Conservation (phyloP, 2,329 filamentous ascomycete genomes). For the Ceratocystis colombiana region DNA sequence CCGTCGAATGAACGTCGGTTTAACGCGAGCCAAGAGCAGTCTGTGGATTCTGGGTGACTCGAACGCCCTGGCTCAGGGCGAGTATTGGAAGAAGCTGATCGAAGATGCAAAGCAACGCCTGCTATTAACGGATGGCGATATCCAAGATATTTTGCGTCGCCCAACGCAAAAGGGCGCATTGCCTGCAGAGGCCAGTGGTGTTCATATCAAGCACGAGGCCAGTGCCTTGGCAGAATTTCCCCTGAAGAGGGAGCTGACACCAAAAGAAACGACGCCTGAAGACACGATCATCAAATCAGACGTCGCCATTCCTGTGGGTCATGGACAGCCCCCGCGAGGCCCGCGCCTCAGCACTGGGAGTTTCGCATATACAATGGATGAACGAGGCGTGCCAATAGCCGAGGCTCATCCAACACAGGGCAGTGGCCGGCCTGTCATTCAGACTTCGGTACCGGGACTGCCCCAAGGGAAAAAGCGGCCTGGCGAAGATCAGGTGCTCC, state of each 20-base stretch:
- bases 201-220: neutral
- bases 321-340: slow-evolving; percentile 12
- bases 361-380: slow-evolving; percentile 24
- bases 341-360: neutral
- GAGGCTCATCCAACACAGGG: slow-evolving; percentile 28
- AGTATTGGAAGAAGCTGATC: slow-evolving; percentile 84
- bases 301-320: slow-evolving; percentile 20
- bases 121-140: slow-evolving; percentile 61
- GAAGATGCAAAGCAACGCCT: slow-evolving; percentile 66
- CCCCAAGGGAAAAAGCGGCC: slow-evolving; percentile 37
- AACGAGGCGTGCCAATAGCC: slow-evolving; percentile 19
- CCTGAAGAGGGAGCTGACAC: neutral
- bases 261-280: neutral
- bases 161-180: slow-evolving; percentile 35
- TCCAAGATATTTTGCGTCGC: slow-evolving; percentile 41
- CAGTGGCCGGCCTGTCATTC: slow-evolving; percentile 35
- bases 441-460: slow-evolving; percentile 31
- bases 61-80: slow-evolving; percentile 69
- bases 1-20: slow-evolving; percentile 96
- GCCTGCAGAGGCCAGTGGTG: slow-evolving; percentile 26
- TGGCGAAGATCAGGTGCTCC: slow-evolving; percentile 32
- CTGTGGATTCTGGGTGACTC: slow-evolving; percentile 95
- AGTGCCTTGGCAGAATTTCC: neutral
- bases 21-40: slow-evolving; percentile 92
- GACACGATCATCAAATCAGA: neutral